Percentiles rank a stretch among this genome's conserved stretches.
These are phyloP conservation scores for Draba incana DNA, from an alignment of 345 rosid species.

Conservation along the genomic window DNA sequence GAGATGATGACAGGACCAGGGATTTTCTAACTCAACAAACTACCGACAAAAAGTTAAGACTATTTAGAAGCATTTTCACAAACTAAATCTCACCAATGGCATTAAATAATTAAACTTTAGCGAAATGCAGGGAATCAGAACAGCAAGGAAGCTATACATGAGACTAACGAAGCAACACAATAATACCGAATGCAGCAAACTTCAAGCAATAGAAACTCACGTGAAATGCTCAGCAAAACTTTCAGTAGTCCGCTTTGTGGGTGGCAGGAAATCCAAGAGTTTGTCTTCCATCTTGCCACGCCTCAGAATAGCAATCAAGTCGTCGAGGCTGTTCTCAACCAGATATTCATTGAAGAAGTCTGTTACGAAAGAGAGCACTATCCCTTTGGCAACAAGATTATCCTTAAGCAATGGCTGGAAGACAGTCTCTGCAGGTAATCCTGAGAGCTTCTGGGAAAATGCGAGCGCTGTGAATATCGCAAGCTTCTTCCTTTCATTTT, in stretches of 20 bases:
- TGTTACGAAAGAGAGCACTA: slow-evolving; percentile 90
- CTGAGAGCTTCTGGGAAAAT: slow-evolving; percentile 96
- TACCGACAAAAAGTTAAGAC: not conserved
- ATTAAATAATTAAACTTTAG: not conserved
- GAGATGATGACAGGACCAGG: not conserved
- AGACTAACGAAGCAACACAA: not conserved
- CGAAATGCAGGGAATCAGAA: slow-evolving; percentile 9
- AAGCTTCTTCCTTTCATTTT: slow-evolving; percentile 96
- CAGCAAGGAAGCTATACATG: not conserved
- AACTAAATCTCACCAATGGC: not conserved
- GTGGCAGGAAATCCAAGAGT: slow-evolving; percentile 81
- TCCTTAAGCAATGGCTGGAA: slow-evolving; percentile 98
- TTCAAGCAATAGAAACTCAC: slow-evolving; percentile 53
- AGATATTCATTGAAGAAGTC: slow-evolving; percentile 97
- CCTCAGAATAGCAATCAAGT: slow-evolving; percentile 86
- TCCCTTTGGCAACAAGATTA: slow-evolving; percentile 97
- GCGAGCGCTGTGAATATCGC: slow-evolving; percentile 98
- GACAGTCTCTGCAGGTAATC: slow-evolving; percentile 97
- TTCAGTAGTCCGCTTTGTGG: slow-evolving; percentile 82
- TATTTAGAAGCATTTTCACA: not conserved
- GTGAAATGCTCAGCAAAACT: slow-evolving; percentile 94
- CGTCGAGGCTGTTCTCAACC: slow-evolving; percentile 94
- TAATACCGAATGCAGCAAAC: not conserved
- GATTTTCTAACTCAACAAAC: not conserved
- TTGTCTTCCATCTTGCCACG: slow-evolving; percentile 96